Evolutionary conservation across 495 filamentous ascomycete species (phyloP).

Genomic region (Amorphotheca resinae): DNA sequence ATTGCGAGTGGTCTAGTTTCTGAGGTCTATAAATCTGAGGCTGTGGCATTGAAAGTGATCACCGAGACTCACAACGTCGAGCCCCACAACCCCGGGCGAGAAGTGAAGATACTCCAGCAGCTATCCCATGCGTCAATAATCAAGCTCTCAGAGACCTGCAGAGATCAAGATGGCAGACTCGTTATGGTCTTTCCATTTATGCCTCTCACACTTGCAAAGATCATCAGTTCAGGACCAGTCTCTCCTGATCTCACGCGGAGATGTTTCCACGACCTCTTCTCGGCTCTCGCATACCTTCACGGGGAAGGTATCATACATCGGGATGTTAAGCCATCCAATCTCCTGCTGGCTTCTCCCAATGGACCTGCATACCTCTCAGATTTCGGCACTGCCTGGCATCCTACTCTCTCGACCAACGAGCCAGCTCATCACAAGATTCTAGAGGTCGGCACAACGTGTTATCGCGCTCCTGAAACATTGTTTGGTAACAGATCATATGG

Average conservation of each 20-base stretch:
- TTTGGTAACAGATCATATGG: conserved; percentile 73
- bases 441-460: conserved; percentile 86
- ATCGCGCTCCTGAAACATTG: conserved; percentile 79
- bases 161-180: conserved; percentile 54
- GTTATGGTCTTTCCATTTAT: conserved; percentile 78
- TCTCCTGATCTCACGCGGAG: conserved; percentile 29
- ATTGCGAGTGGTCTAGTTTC: conserved; percentile 70
- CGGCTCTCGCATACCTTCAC: conserved; percentile 62
- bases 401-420: conserved; percentile 47
- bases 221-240: conserved; percentile 41
- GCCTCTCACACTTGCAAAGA: conserved; percentile 51
- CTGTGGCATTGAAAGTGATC: conserved; percentile 80
- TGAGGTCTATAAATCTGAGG: conserved; percentile 49
- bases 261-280: conserved; percentile 55
- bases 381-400: conserved; percentile 84
- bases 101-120: conserved; percentile 47
- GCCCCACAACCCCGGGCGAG: conserved; percentile 69
- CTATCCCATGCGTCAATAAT: conserved; percentile 39
- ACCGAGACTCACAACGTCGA: conserved; percentile 55
- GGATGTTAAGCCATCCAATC: conserved; percentile 86
- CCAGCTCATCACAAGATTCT: conserved; percentile 60
- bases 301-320: conserved; percentile 69
- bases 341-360: conserved; percentile 55
- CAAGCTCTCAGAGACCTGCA: conserved; percentile 55
- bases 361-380: conserved; percentile 71